These are phyloP conservation scores for Xylariaceae sp. DNA, from an alignment of 2,329 filamentous ascomycete genomes.

Conservation along the genomic window DNA sequence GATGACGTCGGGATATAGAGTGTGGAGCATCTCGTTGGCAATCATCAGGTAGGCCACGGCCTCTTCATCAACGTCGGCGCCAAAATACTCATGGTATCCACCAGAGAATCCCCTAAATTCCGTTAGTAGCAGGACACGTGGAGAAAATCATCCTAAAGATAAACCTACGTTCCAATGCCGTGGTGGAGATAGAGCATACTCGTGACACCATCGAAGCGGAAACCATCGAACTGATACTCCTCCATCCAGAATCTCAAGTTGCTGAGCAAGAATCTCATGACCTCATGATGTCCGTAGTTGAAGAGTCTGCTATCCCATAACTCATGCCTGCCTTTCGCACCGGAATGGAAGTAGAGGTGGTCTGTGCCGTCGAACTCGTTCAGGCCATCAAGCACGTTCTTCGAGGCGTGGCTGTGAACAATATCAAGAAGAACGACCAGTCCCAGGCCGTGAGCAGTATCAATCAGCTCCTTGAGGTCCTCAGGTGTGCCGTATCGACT, in stretches of 20 bases:
- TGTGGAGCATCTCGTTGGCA: constrained; percentile 93
- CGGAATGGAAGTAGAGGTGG: constrained; percentile 93
- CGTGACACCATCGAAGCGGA: constrained; percentile 96
- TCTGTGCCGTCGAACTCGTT: constrained; percentile 97
- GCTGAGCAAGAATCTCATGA: constrained; percentile 91
- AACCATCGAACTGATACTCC: constrained; percentile 94
- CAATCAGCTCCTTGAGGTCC: constrained; percentile 93
- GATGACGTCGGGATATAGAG: constrained; percentile 83
- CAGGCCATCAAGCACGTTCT: constrained; percentile 92
- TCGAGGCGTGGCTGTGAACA: constrained; percentile 96
- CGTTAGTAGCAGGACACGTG: constrained; percentile 28
- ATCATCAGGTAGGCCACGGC: constrained; percentile 94
- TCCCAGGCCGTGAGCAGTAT: constrained; percentile 89
- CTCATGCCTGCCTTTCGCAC: constrained; percentile 82
- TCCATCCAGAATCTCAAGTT: constrained; percentile 99
- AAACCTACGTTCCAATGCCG: constrained; percentile 87
- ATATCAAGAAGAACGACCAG: constrained; percentile 92
- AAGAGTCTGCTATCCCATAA: constrained; percentile 96
- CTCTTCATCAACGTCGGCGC: constrained; percentile 84
- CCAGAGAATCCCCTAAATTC: constrained; percentile 84
- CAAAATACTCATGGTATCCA: constrained; percentile 98
- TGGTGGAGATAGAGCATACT: constrained; percentile 98
- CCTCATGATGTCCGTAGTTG: constrained; percentile 95
- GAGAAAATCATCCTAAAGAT: background rate
- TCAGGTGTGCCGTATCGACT: constrained; percentile 93